Base-by-base conservation (phyloP, 768 basidiomycete genomes). In the Mycena filopes region DNA sequence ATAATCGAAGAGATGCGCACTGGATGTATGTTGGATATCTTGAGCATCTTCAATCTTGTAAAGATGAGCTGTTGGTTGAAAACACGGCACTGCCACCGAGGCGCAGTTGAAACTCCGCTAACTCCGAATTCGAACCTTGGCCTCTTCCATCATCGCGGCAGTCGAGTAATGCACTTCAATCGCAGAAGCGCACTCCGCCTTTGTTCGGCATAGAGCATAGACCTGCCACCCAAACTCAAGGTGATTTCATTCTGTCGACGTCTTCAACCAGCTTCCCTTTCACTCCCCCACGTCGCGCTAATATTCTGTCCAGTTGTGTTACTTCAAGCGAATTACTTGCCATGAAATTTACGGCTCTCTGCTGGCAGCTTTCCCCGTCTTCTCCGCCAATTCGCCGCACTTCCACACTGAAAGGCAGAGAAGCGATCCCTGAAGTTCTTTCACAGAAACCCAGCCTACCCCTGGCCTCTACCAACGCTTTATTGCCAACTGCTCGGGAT, bases 361-460 rank as follows among this genome's bases (percentile, higher is more conserved):
- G 29, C 31, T 50, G 54, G 28, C 28, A 31, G 41, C 41, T 29
- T 55, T 25, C 5, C 38, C 13, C 11, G 50, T 31, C 31, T 38
- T 60, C 49, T 51, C 42, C n/a, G 49, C 8, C 50, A 47, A 41
- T 15, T 26, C n/a, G 7, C 26, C 29, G 46, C 25, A 6, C 31
- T 33, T 43, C 13, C 26, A 9, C 33, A 25, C 49, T 21, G 36
- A 41, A 11, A 49, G 29, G 49, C 38, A 50, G 57, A 60, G 58
- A 60, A 50, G 58, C 31, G 9, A 16, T 2, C 20, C 4, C 10
- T 36, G 10, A 7, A 12, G 23, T 46, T 47, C 26, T 33, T 55
- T 62, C 45, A 45, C 45, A 55, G 56, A 58, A 48, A 48, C 56
- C 54, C 38, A 49, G 43, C 28, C 9, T 46, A 16, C 33, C 43